phyloP scores from a whole-genome alignment of 2,329 filamentous ascomycete genomes.

The Teratosphaeria pseudoeucalypti region DNA sequence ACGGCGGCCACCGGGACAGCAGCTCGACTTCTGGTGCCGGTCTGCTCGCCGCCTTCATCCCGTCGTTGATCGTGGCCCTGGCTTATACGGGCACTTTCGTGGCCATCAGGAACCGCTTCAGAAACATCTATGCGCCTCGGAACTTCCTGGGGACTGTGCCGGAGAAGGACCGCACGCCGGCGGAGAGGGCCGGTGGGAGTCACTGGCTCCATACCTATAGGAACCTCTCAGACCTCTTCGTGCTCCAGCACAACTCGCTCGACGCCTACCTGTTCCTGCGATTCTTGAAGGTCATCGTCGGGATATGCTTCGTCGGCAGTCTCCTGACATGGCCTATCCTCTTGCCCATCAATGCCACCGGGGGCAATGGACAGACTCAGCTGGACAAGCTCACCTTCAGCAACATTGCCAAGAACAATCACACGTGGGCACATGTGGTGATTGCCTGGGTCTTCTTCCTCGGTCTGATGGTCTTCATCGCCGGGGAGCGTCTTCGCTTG shows the following conservation, averaged over 20 bases:
- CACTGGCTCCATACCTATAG: constrained; percentile 41
- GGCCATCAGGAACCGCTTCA: constrained; percentile 20
- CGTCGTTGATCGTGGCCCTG: constrained; percentile 20
- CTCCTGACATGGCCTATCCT: constrained; percentile 37
- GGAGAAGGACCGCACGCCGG: constrained; percentile 23
- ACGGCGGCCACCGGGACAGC: constrained; percentile 16
- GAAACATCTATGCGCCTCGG: constrained; percentile 24
- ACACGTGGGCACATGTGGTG: constrained; percentile 35
- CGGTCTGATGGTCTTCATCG: constrained; percentile 32
- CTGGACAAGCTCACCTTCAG: constrained; percentile 25
- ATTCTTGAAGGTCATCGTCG: constrained; percentile 35
- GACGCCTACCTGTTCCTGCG: constrained; percentile 40
- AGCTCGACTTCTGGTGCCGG: constrained; percentile 21
- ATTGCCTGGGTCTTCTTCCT: constrained; percentile 34
- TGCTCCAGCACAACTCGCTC: constrained; percentile 39
- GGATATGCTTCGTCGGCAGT: constrained; percentile 33
- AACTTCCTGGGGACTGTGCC: constrained; percentile 24
- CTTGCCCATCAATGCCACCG: constrained; percentile 37
- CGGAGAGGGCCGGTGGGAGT: constrained; percentile 12
- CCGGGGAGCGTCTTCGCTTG: constrained; percentile 36
- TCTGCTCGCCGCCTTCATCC: constrained; percentile 24
- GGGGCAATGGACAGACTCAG: constrained; percentile 21
- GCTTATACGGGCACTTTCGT: constrained; percentile 21
- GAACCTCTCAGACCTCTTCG: constrained; percentile 33
- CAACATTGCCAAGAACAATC: constrained; percentile 32